These are phyloP conservation scores for Penicillium goetzii DNA, from an alignment of 495 filamentous ascomycete species.

Conservation along the genomic window DNA sequence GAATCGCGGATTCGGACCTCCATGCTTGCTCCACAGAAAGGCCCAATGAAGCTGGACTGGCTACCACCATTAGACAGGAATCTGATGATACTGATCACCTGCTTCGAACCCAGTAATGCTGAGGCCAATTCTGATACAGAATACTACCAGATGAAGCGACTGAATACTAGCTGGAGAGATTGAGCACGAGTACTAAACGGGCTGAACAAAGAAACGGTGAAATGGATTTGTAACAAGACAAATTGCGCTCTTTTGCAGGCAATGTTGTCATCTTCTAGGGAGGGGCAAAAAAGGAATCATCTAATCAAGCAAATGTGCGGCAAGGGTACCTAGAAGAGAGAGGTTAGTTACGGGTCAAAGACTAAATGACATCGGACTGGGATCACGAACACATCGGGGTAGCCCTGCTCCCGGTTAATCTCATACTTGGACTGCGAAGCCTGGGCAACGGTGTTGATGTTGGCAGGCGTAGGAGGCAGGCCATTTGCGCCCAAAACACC, in stretches of 20 bases:
- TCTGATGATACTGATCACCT: not conserved
- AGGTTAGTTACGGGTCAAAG: slow-evolving; percentile 26
- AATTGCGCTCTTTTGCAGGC: not conserved
- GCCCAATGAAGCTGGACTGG: not conserved
- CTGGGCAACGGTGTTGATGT: slow-evolving; percentile 46
- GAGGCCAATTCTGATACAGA: not conserved
- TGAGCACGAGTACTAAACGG: not conserved
- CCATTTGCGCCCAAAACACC: slow-evolving; percentile 73
- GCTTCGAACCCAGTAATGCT: not conserved
- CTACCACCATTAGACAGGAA: not conserved
- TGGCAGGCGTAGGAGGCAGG: slow-evolving; percentile 80
- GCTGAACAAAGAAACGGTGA: not conserved
- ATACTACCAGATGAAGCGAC: not conserved
- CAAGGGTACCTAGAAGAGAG: slow-evolving; percentile 51
- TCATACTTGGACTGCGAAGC: slow-evolving; percentile 47
- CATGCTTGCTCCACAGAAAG: not conserved
- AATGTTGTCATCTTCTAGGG: not conserved
- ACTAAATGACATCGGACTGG: not conserved
- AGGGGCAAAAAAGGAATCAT: slow-evolving; percentile 9
- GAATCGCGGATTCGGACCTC: not conserved
- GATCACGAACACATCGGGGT: slow-evolving; percentile 53
- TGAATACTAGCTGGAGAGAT: not conserved
- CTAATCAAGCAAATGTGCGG: slow-evolving; percentile 54
- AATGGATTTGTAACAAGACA: not conserved
- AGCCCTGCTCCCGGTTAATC: slow-evolving; percentile 50